Base-by-base conservation (phyloP, 805 yeast species). In the Wickerhamomyces sydowiorum region DNA sequence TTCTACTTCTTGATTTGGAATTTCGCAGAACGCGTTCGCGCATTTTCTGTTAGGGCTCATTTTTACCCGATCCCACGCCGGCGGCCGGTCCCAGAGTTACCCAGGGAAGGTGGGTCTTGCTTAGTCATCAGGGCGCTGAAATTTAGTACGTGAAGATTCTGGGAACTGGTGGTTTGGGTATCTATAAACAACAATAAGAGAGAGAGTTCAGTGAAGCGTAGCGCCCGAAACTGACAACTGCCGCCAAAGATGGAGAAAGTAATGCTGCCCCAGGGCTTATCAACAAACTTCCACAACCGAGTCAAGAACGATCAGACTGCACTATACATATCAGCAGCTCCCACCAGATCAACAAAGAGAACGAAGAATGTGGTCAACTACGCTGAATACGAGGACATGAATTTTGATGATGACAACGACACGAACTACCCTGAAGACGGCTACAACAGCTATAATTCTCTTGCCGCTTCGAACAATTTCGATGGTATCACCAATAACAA, bases 331-430 rank as follows among this genome's bases (percentile, higher is more conserved):
- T 75, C 87, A 2, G 83, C 88, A 1, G 81, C 84, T 20, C 86
- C 87, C 2, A 78, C 89, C 3, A 74, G 97, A 49, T 74, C 82
- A 24, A 81, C 88, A 27, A 88, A 87, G 59, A 70, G 96, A 52
- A 80, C 86, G 10, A 67, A 77, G 35, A 74, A 75, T 30, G 82
- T 80, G 38, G 78, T 86, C 39, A 86, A 85, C 58, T 89, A 89
- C 56, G 93, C 96, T 0, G 96, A 88, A 58, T 72, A 78, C 45
- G 96, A 86, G 47, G 78, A 76, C 38, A 80, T 80, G 48, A 73
- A 75, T 42, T 78, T 68, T 41, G 76, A 72, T 45, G 76, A 72
- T 44, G 77, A 72, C 25, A 78, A 73, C 40, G 76, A 65, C 39
- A 59, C 41, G 3, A 39, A 37, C 15, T 48, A 52, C 30, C 54